Base-by-base conservation (phyloP, 1,139 yeast genomes). In the Lodderomyces orthopsilosis region DNA sequence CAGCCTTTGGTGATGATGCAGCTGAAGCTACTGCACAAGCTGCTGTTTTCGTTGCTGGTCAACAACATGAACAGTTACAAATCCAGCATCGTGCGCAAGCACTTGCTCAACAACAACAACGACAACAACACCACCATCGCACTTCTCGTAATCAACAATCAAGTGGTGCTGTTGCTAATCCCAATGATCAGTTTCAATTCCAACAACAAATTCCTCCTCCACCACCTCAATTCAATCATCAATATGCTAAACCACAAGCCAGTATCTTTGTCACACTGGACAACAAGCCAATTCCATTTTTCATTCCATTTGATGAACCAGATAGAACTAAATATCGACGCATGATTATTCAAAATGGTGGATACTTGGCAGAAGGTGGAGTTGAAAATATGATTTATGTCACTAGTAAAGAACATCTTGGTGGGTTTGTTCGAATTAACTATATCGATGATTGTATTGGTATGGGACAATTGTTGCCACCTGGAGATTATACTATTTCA, bases 281-380 rank as follows among this genome's bases (percentile, higher is more conserved):
- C 22, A 56, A 57, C 2, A 43, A 48, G 7, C 53, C 66, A 21
- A 44, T 64, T 47, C 42, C 54, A 14, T 64, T 65, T 42, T 56
- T 51, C 37, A 56, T 65, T 28, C 60, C 62, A 3, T 36, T 38
- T 9, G 50, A 48, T 22, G 68, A 62, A 39, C 58, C 61, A 5
- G 48, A 54, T 12, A 49, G 61, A 33, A 47, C 53, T 12, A 51
- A 55, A 27, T 63, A 57, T 44, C 52, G 49, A 23, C 46, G 48
- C 3, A 42, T 58, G 33, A 64, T 69, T 24, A 57, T 52, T 27
- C 46, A 45, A n/a, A 48, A 66, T 50, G 75, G 75, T 8, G 75
- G 75, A 1, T 46, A 55, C 13, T 52, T 65, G 3, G 56, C 62
- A 9, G 65, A 59, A 40, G 54, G 46, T n/a, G 44, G 43, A 14